Evolutionary conservation across 2,329 filamentous ascomycete genomes (phyloP).

Genomic region (Fusarium irregulare): DNA sequence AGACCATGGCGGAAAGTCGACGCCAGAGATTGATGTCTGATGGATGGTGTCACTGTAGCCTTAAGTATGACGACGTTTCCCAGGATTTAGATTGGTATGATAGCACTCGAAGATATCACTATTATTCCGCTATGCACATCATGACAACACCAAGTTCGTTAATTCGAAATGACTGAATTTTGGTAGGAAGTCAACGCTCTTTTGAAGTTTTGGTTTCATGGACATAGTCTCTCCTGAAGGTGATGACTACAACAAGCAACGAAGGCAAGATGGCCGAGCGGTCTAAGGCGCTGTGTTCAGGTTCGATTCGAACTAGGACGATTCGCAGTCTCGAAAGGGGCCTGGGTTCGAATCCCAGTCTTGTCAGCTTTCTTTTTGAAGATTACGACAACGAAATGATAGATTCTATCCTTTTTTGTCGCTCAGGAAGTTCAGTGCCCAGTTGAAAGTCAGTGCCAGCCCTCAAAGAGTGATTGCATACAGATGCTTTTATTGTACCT

Average conservation of each 20-base stretch:
- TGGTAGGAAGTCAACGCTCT: not conserved
- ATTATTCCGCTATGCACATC: not conserved
- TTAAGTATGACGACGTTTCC: not conserved
- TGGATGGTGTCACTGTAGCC: not conserved
- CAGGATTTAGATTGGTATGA: not conserved
- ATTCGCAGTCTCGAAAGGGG: constrained; percentile 43
- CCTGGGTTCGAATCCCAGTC: constrained; percentile 42
- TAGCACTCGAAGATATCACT: not conserved
- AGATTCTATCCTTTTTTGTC: not conserved
- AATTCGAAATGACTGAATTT: not conserved
- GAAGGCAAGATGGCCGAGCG: constrained; percentile 35
- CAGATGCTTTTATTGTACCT: not conserved
- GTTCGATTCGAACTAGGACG: constrained; percentile 31
- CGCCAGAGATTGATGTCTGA: constrained; percentile 20
- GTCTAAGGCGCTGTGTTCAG: constrained; percentile 44
- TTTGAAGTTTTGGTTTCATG: not conserved
- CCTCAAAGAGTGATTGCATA: not conserved
- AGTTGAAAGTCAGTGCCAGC: not conserved
- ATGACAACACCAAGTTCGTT: not conserved
- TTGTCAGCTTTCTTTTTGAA: constrained; percentile 13
- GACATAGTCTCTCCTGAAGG: not conserved
- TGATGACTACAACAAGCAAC: not conserved
- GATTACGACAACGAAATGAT: rapidly evolving
- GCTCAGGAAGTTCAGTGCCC: not conserved
- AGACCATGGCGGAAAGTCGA: constrained; percentile 1